These are phyloP conservation scores for Xylaria venustula DNA, from an alignment of 495 filamentous ascomycete genomes.

Conservation along the genomic window DNA sequence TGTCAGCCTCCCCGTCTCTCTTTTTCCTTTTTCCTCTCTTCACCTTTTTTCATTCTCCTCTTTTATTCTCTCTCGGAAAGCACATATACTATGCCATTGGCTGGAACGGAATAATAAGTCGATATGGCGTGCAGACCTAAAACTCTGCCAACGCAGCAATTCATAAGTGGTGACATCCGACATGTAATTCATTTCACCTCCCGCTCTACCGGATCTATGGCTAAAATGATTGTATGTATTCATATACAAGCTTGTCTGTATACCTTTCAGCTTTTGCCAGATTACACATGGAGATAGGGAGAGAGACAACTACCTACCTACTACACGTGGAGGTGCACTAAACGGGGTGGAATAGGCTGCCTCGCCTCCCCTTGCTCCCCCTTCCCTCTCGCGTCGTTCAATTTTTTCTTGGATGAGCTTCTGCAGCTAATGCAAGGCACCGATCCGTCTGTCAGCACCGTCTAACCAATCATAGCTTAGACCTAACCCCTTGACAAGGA, in stretches of 20 bases:
- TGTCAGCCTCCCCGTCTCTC: constrained; percentile 3
- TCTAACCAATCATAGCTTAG: not conserved
- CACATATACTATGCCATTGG: not conserved
- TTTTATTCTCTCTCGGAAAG: not conserved
- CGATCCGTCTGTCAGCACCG: constrained; percentile 14
- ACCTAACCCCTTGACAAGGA: not conserved
- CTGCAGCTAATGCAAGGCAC: constrained; percentile 15
- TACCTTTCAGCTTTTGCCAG: not conserved
- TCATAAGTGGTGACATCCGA: not conserved
- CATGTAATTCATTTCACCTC: not conserved
- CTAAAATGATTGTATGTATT: not conserved
- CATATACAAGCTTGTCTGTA: no score
- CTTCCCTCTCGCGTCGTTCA: not conserved
- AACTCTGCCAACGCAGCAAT: not conserved
- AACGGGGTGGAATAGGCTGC: not conserved
- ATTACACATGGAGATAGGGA: not conserved
- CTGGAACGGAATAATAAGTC: not conserved
- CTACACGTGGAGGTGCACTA: not conserved
- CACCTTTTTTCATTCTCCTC: not conserved
- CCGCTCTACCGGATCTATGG: constrained; percentile 7
- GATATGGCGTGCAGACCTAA: not conserved
- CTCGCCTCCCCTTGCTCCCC: not conserved
- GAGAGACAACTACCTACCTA: not conserved
- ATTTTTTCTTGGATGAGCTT: constrained; percentile 1
- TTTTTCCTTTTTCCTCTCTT: not conserved